Evolutionary conservation across 2,329 filamentous ascomycete species (phyloP).

Genomic region (Trichophyton rubrum): DNA sequence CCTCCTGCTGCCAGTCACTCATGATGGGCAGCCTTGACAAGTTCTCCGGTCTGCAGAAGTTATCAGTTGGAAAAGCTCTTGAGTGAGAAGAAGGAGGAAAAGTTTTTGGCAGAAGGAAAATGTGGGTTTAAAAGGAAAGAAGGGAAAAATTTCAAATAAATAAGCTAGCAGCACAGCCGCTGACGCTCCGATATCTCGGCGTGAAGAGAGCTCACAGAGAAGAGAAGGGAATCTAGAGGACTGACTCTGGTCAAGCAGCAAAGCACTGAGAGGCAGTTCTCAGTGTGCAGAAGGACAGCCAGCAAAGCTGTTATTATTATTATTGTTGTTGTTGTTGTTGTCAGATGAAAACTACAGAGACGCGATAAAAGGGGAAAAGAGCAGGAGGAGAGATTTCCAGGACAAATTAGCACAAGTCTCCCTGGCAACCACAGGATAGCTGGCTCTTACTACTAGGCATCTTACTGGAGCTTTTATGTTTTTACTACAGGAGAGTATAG

Average conservation of each 20-base stretch:
- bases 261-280: background rate
- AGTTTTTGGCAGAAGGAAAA: background rate
- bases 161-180: background rate
- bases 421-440: background rate
- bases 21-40: constrained; percentile 1
- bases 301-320: background rate
- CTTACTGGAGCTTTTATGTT: background rate
- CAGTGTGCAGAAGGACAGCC: background rate
- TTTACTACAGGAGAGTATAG: background rate
- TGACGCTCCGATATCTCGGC: background rate
- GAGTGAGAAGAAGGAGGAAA: background rate
- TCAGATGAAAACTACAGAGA: background rate
- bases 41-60: background rate
- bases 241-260: background rate
- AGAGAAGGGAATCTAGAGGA: background rate
- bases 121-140: background rate
- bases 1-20: constrained; percentile 7
- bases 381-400: background rate
- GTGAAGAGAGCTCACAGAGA: background rate
- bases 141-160: background rate
- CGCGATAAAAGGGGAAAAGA: background rate
- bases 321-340: background rate
- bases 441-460: background rate
- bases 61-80: background rate
- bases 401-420: background rate